Base-by-base conservation (phyloP, 257 asterid genomes). In the Ilex asprella region DNA sequence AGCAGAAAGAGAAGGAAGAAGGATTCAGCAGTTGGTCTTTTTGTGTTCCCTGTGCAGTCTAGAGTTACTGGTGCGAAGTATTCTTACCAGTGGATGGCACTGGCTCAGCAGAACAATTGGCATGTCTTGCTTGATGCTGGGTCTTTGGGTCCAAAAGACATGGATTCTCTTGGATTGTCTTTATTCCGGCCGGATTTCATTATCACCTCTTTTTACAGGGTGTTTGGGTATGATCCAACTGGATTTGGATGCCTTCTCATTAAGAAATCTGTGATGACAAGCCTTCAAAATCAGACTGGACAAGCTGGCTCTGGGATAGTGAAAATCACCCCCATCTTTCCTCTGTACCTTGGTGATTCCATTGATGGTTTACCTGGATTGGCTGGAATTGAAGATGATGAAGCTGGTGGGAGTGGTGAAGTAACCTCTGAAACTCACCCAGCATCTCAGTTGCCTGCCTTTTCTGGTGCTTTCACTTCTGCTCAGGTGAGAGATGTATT, bases 51-150 rank as follows among this genome's bases (percentile, higher is more conserved):
- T 43, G 99, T 93, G 44, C 99, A 93, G 68, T 93, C 97, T 10
- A 78, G 99, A 58, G 99, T 93, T 56, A 87, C 95, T 12, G 99
- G 99, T 56, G 97, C 97, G 0, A 93, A 87, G 75, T 93, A 93
- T 76, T 93, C 97, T 3, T 93, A 93, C 67, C 99, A 93, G 65
- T 93, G 99, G 99, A 89, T 93, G 97, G 96, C 99, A 11, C 64
- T 93, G 73, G 99, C 99, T 55, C 97, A 93, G 73, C 99, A 93
- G 88, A 93, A 93, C 67, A 93, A 89, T 59, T 93, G 99, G 99
- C 99, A 93, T 44, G 99, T 93, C 49, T 84, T 85, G 74, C 96
- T 93, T 55, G 99, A 93, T 79, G 99, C 99, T 56, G 99, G 99
- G 31, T 84, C 99, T 0, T 74, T 93, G 80, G 99, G 99, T 58